Evolutionary conservation across 2,329 filamentous ascomycete genomes (phyloP).

Genomic region (Madurella mycetomatis): DNA sequence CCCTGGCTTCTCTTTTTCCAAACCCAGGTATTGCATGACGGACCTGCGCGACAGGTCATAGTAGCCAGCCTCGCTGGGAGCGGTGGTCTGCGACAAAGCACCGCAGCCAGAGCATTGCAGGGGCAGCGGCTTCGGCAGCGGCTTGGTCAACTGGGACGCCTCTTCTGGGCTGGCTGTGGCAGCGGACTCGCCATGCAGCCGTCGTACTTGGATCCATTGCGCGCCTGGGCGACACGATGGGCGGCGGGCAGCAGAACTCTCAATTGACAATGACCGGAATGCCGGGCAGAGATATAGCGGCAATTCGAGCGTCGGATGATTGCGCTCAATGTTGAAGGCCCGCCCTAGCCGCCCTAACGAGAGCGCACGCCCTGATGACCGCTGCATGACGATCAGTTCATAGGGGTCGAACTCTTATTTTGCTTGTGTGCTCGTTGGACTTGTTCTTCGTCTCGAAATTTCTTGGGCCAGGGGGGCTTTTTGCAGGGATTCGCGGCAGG

Average conservation of each 20-base stretch:
- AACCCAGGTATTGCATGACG: constrained; percentile 45
- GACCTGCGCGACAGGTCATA: constrained; percentile 50
- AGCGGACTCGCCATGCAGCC: constrained; percentile 12
- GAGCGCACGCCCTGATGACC: constrained; percentile 18
- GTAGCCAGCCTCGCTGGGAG: constrained; percentile 53
- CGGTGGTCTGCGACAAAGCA: constrained; percentile 55
- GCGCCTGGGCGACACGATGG: constrained; percentile 1
- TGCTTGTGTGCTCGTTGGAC: neutral
- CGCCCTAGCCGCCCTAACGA: constrained; percentile 24
- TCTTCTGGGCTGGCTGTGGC: neutral
- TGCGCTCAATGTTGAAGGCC: constrained; percentile 24
- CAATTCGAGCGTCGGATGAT: constrained; percentile 16
- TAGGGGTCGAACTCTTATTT: neutral
- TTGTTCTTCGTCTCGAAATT: constrained; percentile 2
- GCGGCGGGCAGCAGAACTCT: neutral
- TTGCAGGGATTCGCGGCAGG: constrained; percentile 13
- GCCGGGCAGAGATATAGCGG: constrained; percentile 28
- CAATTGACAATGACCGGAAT: constrained; percentile 15
- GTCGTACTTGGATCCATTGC: constrained; percentile 13
- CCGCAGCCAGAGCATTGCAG: constrained; percentile 61
- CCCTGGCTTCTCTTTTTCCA: constrained; percentile 31
- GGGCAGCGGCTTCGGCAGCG: constrained; percentile 39
- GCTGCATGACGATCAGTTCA: constrained; percentile 10
- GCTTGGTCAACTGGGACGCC: neutral
- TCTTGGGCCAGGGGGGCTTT: constrained; percentile 5